Base-by-base conservation (phyloP, 805 yeast species). In the Pichia nakasei region DNA sequence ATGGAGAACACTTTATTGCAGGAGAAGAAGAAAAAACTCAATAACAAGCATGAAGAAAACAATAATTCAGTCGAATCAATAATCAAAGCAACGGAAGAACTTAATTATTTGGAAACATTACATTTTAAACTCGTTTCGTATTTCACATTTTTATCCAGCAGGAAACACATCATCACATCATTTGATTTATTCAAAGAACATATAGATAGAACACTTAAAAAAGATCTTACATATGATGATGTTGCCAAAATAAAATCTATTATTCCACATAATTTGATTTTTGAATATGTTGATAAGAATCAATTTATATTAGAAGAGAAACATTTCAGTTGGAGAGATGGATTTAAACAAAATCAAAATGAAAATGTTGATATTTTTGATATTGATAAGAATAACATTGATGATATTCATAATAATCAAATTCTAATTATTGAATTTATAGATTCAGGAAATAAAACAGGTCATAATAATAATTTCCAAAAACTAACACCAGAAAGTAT, bases 211-310 rank as follows among this genome's bases (percentile, higher is more conserved):
- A 69, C 72, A 2, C 58, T 79, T 4, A 63, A 64, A n/a, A 55
- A 78, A 21, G 61, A 61, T 8, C 53, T 77, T 15, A 64, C 69
- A 1, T 55, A 63, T 11, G 61, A 68, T 9, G 95, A 86, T 58
- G 70, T 83, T 31, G 85, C 94, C 1, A 68, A 71, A 45, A 69
- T 89, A 27, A 74, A 70, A 37, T 71, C 66, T 9, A 54, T 88
- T 8, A 58, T 85, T 2, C 95, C 95, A 0, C 66, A 73, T 22
- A 91, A 84, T 39, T 75, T 85, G 12, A 65, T 78, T 2, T 80
- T 80, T 54, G 84, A 78, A 41, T 89, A 85, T 58, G 79, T 83
- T 37, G 96, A 89, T 58, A 87, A 82, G 57, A 81, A 82, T 54
- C 89, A 65, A 44, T 63, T 72, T 31, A 66, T 69, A 15, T 57